Evolutionary conservation across 345 rosid genomes (phyloP).

Genomic region (Syzygium aqueum): DNA sequence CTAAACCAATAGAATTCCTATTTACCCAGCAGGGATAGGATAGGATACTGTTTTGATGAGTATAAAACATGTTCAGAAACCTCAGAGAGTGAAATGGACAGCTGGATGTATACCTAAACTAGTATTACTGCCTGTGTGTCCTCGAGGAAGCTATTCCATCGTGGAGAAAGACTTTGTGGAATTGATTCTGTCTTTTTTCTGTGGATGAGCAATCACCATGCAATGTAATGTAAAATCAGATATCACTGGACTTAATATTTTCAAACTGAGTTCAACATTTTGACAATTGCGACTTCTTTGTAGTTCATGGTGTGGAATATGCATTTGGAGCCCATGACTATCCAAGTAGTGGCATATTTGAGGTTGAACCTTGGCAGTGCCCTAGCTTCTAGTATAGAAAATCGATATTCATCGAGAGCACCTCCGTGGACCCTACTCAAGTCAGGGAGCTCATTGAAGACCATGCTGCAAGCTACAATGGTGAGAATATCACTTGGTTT

Average conservation of each 20-base stretch:
- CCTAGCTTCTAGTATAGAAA: slow-evolving; percentile 92
- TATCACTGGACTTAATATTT: neutral
- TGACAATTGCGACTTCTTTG: slow-evolving; percentile 1
- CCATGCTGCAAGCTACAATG: slow-evolving; percentile 57
- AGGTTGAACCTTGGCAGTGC: slow-evolving; percentile 79
- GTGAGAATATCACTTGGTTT: slow-evolving; percentile 76
- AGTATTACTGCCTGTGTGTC: neutral
- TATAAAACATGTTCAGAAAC: neutral
- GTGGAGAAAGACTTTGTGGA: neutral
- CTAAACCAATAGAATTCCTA: neutral
- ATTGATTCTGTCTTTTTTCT: neutral
- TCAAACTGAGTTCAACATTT: neutral
- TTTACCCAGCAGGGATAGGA: neutral
- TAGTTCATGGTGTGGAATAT: slow-evolving; percentile 91
- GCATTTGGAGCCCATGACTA: slow-evolving; percentile 93
- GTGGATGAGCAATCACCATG: neutral
- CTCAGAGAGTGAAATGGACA: neutral
- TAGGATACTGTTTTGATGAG: neutral
- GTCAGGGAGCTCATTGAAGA: slow-evolving; percentile 78
- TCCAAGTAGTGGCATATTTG: slow-evolving; percentile 80
- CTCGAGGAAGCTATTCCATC: neutral
- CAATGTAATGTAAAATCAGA: neutral
- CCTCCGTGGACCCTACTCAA: slow-evolving; percentile 59
- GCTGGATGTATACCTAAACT: neutral
- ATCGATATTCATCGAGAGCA: slow-evolving; percentile 75